phyloP scores from a whole-genome alignment of 139 green algal genomes.

The Closterium sp. region DNA sequence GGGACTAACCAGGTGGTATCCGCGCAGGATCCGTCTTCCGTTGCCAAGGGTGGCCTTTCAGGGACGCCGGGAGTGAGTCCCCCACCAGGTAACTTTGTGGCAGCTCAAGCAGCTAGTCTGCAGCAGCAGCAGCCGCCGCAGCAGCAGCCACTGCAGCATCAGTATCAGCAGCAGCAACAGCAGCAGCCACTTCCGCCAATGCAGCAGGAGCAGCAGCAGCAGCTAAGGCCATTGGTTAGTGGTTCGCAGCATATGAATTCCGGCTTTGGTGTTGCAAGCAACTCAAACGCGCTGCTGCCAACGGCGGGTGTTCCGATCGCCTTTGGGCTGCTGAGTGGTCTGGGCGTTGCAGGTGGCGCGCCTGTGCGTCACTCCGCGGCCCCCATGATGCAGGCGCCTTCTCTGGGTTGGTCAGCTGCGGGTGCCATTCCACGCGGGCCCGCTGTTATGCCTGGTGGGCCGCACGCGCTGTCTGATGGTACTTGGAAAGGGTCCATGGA shows the following conservation, averaged over 20 bases:
- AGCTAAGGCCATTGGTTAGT: neutral
- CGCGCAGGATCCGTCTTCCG: neutral
- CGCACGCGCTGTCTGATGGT: neutral
- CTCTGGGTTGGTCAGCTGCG: neutral
- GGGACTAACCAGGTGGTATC: neutral
- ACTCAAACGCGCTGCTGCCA: neutral
- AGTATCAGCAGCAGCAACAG: neutral
- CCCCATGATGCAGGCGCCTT: neutral
- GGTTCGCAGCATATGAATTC: neutral
- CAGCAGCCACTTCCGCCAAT: too few relatives aligned
- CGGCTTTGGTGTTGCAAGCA: neutral
- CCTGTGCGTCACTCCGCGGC: neutral
- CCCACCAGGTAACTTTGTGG: neutral
- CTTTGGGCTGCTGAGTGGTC: neutral
- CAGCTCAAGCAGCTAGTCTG: neutral
- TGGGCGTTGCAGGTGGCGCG: neutral
- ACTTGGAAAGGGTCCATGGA: neutral
- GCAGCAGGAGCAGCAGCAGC: slow-evolving; percentile 1
- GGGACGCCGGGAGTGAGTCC: neutral
- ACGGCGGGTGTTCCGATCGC: neutral
- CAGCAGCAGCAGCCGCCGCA: neutral
- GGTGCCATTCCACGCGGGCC: neutral
- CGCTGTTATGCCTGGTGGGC: neutral
- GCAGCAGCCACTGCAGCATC: neutral
- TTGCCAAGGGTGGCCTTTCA: neutral